These are phyloP conservation scores for Didymella sp. DNA, from an alignment of 2,329 filamentous ascomycete genomes.

Conservation along the genomic window DNA sequence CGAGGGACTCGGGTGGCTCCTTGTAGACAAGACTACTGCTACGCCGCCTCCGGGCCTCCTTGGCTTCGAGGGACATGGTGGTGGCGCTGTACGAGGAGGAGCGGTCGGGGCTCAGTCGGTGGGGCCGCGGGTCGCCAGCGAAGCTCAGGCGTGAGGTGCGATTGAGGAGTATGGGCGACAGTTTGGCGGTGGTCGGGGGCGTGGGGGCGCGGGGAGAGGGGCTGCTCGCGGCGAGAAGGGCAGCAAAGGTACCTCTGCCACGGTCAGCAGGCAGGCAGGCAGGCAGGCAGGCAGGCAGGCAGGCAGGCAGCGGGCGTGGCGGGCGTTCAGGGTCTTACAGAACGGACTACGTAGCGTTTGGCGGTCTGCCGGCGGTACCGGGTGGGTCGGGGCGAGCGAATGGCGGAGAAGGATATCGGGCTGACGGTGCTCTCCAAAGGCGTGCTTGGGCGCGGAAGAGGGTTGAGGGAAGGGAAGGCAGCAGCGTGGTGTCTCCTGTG, in stretches of 20 bases:
- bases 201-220: background rate
- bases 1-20: conserved; percentile 93
- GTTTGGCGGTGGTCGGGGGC: conserved; percentile 80
- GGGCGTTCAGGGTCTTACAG: conserved; percentile 37
- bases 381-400: conserved; percentile 27
- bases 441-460: background rate
- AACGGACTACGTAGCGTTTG: conserved; percentile 1
- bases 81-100: conserved; percentile 23
- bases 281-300: conserved; percentile 1
- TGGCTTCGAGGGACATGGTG: conserved; percentile 56
- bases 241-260: conserved; percentile 17
- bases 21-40: conserved; percentile 99
- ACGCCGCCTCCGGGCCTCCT: conserved; percentile 78
- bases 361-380: conserved; percentile 4
- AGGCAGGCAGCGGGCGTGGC: conserved; percentile 8
- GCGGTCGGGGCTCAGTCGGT: conserved; percentile 38
- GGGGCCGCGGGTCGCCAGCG: conserved; percentile 74
- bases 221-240: conserved; percentile 3
- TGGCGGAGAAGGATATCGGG: conserved; percentile 22
- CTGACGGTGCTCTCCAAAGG: conserved; percentile 5
- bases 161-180: conserved; percentile 90
- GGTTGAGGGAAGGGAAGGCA: conserved; percentile 3
- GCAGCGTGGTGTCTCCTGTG: conserved; percentile 12
- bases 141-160: conserved; percentile 81
- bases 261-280: conserved; percentile 3